phyloP scores from a whole-genome alignment of 495 filamentous ascomycete genomes.

The Hypoxylon subgilvum region DNA sequence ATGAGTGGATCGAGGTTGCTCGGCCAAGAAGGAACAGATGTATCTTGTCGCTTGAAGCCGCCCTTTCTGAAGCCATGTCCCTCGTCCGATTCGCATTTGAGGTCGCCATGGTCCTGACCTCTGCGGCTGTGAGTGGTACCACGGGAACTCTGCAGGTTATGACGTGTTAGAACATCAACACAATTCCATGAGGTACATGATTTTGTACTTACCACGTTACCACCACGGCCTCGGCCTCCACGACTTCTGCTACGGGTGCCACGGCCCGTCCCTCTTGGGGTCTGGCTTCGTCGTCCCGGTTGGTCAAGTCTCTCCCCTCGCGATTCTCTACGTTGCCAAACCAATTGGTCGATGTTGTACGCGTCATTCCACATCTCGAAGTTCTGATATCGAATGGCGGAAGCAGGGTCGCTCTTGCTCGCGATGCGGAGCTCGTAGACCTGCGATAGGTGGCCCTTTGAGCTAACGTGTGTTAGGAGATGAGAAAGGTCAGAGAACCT shows the following conservation, averaged over 20 bases:
- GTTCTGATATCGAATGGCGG: slow-evolving; percentile 56
- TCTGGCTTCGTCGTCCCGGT: slow-evolving; percentile 23
- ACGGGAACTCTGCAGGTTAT: slow-evolving; percentile 2
- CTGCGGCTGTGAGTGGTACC: background rate
- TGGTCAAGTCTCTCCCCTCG: slow-evolving; percentile 67
- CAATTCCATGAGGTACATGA: background rate
- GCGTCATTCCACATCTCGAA: slow-evolving; percentile 75
- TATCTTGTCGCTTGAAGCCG: slow-evolving; percentile 24
- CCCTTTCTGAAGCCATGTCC: slow-evolving; percentile 20
- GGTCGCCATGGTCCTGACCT: background rate
- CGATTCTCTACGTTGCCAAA: slow-evolving; percentile 71
- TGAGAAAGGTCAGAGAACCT: slow-evolving; percentile 87
- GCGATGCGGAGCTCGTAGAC: slow-evolving; percentile 74
- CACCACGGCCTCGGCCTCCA: slow-evolving; percentile 24
- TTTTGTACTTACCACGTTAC: slow-evolving; percentile 29
- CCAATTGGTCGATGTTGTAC: slow-evolving; percentile 67
- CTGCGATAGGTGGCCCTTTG: slow-evolving; percentile 80
- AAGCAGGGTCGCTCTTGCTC: slow-evolving; percentile 60
- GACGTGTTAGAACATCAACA: slow-evolving; percentile 11
- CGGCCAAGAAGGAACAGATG: slow-evolving; percentile 26
- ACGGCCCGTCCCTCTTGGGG: slow-evolving; percentile 10
- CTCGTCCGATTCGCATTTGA: slow-evolving; percentile 46
- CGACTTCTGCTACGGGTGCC: slow-evolving; percentile 21
- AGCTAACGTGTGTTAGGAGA: slow-evolving; percentile 83
- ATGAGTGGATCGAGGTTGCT: slow-evolving; percentile 19